Evolutionary conservation across 768 basidiomycete species (phyloP), one percentile per base, ranked within the genome.

Genomic region (Trametes coccinea): DNA sequence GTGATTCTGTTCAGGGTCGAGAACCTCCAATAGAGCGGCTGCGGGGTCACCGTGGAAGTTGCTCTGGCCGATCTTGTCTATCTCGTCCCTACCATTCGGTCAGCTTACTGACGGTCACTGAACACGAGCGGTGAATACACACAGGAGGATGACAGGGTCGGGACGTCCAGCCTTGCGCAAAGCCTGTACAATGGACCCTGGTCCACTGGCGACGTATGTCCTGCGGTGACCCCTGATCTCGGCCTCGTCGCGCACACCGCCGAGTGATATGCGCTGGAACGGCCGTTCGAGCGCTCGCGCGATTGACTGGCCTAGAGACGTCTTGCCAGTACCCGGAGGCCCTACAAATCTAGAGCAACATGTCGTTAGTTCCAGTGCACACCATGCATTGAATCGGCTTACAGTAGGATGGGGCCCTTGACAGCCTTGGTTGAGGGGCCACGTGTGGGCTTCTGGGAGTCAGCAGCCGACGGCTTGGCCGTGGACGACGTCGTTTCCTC

Each of bases 1-100:
- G 69, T 90, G 83, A 63, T 95, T 95, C 73, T 96, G 93, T 71
- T 97, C 95, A 0, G 95, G 95, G 71, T 97, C 95, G 54, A 98
- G 80, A 0, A 95, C 93, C 69, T 98, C 95, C 4, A 98, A 76
- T 61, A 98, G 74, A 0, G 95, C 95, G 41, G 95, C 95, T 2
- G 84, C 86, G 13, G 95, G 95, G 72, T 96, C 94, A 0, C 95
- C 95, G 66, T 96, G 94, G 77, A 91, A 90, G 69, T 90, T 93
- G 66, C 83, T 89, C 58, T 89, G 87, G 0, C 89, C 89, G 56
- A 93, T 83, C 75, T 97, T 97, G 76, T 97, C 95, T 46, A 97
- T 86, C 73, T 97, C 95, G 69, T 97, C 95, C 8, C 76, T 78
- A n/a, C n/a, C 11, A 31, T 40, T 6, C 9, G 1, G 8, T 51